Evolutionary conservation across 352 stramenopile genomes (phyloP).

Genomic region (Globisporangium recalcitrans): DNA sequence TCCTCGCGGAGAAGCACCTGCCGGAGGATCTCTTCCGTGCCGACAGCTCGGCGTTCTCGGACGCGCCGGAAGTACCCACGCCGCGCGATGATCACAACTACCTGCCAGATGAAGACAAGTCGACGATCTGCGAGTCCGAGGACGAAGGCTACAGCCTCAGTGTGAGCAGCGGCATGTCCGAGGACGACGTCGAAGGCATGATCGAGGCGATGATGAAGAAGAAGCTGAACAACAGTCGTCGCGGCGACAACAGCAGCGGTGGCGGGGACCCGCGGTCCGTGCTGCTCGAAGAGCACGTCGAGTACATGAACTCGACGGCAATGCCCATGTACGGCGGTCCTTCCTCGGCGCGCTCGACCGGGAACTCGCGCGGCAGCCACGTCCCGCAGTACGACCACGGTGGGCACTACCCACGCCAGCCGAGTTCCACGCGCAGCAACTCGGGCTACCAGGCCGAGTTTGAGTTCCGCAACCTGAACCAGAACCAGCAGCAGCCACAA

Average conservation of each 20-base stretch:
- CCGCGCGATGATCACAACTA: constrained; percentile 2
- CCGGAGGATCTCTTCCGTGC: constrained; percentile 11
- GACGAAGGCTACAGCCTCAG: constrained; percentile 16
- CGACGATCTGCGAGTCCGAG: constrained; percentile 13
- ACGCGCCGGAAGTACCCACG: background rate
- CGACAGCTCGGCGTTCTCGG: constrained; percentile 9
- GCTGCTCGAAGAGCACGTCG: constrained; percentile 4
- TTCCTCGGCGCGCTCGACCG: background rate
- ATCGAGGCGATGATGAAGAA: constrained; percentile 17
- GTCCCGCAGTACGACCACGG: background rate
- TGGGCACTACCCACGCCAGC: background rate
- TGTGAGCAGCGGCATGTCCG: constrained; percentile 17
- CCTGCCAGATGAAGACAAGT: constrained; percentile 8
- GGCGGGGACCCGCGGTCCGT: background rate
- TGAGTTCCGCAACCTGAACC: constrained; percentile 15
- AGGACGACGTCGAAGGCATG: constrained; percentile 16
- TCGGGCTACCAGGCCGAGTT: constrained; percentile 5
- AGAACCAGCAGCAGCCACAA: background rate
- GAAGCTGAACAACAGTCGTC: constrained; percentile 5
- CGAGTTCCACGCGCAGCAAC: background rate
- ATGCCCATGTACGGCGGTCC: background rate
- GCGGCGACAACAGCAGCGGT: background rate
- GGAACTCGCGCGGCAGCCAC: background rate
- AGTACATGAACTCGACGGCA: background rate
- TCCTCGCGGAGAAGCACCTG: constrained; percentile 12